Evolutionary conservation across 306 rosid species (phyloP).

Genomic region (Mimosa bimucronata): DNA sequence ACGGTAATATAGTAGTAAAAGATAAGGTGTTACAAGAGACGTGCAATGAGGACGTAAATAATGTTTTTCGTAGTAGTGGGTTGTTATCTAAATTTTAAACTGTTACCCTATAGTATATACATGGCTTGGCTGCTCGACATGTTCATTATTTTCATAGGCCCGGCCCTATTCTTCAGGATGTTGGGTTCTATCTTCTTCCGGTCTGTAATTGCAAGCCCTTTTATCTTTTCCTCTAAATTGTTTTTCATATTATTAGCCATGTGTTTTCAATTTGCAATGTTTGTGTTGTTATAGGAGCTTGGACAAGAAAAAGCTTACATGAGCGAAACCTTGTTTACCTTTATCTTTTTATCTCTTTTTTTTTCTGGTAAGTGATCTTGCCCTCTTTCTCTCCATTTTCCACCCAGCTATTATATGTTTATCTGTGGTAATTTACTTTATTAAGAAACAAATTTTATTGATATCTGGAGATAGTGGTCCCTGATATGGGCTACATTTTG

Average conservation of each 20-base stretch:
- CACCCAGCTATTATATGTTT: constrained; percentile 14
- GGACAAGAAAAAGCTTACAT: too few species aligned
- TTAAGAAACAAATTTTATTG: background rate
- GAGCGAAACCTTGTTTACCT: constrained; percentile 71
- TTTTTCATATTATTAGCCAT: background rate
- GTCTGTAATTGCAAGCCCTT: constrained; percentile 50
- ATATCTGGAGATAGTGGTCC: background rate
- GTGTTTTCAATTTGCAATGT: constrained; percentile 33
- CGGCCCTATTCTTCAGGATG: constrained; percentile 80
- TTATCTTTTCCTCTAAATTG: background rate
- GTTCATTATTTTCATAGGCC: constrained; percentile 90
- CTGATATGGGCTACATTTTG: background rate
- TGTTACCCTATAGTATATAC: constrained; percentile 64
- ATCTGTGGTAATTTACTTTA: constrained; percentile 18
- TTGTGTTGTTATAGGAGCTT: constrained; percentile 56
- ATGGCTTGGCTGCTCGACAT: constrained; percentile 87
- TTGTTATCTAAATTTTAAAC: constrained; percentile 23
- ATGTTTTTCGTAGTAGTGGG: too few species aligned
- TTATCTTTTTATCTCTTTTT: constrained; percentile 73
- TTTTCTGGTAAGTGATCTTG: constrained; percentile 55
- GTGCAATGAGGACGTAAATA: too few species aligned
- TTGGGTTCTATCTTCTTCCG: constrained; percentile 81
- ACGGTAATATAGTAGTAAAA: too few species aligned
- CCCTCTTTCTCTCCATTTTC: constrained; percentile 4
- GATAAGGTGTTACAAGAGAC: too few species aligned